These are phyloP conservation scores for Gamsiella multidivaricata DNA, from an alignment of 192 early-diverging fungal genomes.

Conservation along the genomic window DNA sequence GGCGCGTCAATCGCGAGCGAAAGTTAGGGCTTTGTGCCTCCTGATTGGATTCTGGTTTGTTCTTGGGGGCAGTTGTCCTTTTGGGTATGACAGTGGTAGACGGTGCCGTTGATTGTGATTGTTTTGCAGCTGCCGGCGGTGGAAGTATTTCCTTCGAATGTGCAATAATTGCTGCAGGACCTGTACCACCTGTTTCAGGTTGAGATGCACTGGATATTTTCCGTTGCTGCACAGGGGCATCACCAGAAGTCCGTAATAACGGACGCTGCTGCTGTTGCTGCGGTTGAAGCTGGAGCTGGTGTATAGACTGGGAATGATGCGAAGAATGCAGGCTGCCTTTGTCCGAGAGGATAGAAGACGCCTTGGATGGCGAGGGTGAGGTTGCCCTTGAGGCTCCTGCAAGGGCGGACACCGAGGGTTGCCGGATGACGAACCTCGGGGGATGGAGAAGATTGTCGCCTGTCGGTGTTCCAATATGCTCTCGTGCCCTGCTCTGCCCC, in stretches of 20 bases:
- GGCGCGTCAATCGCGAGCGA: slow-evolving; percentile 28
- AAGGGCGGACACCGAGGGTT: slow-evolving; percentile 21
- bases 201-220: slow-evolving; percentile 5
- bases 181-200: neutral
- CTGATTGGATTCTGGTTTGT: neutral
- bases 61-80: slow-evolving; percentile 2
- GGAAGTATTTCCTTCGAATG: no score
- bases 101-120: neutral
- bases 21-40: slow-evolving; percentile 28
- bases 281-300: slow-evolving; percentile 3
- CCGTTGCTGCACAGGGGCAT: slow-evolving; percentile 13
- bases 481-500: slow-evolving; percentile 3
- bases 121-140: neutral
- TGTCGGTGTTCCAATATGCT: slow-evolving; percentile 10
- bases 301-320: slow-evolving; percentile 21
- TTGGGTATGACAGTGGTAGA: neutral
- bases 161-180: neutral
- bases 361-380: slow-evolving; percentile 30
- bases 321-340: slow-evolving; percentile 27
- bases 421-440: slow-evolving; percentile 31
- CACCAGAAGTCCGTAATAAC: neutral
- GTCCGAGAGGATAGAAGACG: slow-evolving; percentile 32
- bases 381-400: slow-evolving; percentile 18
- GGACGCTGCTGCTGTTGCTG: slow-evolving; percentile 1
- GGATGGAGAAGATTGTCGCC: slow-evolving; percentile 28